Evolutionary conservation across 495 filamentous ascomycete genomes (phyloP).

Genomic region (Aspergillus asperescens): DNA sequence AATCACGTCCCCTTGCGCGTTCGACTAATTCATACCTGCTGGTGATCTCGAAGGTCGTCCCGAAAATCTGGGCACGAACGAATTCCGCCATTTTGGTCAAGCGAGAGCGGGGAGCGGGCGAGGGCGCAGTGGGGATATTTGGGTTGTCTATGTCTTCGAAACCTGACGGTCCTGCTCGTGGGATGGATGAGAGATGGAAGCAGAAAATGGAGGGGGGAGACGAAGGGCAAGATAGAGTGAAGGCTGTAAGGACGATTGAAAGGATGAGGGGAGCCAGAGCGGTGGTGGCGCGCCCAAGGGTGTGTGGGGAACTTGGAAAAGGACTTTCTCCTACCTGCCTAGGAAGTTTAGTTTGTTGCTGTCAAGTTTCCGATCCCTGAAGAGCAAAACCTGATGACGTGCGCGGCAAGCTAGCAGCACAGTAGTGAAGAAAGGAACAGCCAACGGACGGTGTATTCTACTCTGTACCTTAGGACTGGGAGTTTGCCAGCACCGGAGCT

Average conservation of each 20-base stretch:
- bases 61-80: slow-evolving; percentile 97
- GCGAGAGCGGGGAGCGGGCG: slow-evolving; percentile 13
- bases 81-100: slow-evolving; percentile 84
- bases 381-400: slow-evolving; percentile 41
- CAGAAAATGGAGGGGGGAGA: slow-evolving; percentile 6
- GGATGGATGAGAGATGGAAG: neutral
- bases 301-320: slow-evolving; percentile 26
- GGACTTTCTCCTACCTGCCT: neutral
- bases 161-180: neutral
- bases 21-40: slow-evolving; percentile 66
- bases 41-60: slow-evolving; percentile 99
- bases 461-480: too few species aligned
- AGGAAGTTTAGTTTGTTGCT: slow-evolving; percentile 16
- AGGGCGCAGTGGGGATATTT: slow-evolving; percentile 2
- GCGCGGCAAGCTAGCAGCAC: slow-evolving; percentile 23
- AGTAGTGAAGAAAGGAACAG: slow-evolving; percentile 14
- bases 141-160: slow-evolving; percentile 1
- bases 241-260: slow-evolving; percentile 3
- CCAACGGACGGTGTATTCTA: too few species aligned
- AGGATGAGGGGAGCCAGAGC: slow-evolving; percentile 23
- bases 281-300: slow-evolving; percentile 23
- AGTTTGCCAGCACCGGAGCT: slow-evolving; percentile 12
- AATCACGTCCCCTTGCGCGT: neutral
- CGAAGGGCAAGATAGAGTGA: neutral
- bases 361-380: slow-evolving; percentile 21